Base-by-base conservation (phyloP, 2,329 filamentous ascomycete species). In the Plenodomus tracheiphilus region DNA sequence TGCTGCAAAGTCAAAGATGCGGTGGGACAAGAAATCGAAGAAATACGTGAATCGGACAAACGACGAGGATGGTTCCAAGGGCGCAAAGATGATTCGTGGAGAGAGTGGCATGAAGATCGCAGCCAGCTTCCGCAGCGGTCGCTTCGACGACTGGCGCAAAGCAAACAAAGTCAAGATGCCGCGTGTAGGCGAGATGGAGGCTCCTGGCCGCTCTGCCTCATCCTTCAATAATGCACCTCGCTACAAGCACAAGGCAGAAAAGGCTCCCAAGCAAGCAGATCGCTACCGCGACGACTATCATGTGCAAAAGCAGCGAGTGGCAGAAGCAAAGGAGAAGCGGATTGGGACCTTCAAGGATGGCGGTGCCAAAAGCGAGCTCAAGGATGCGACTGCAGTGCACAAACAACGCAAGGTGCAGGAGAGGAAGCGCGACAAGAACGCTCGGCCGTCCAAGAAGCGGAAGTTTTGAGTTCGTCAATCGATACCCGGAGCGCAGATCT, bases 71-170 rank as follows among this genome's bases (percentile, higher is more conserved):
- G 94, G 94, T 34, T 95, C 84, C 22, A 85, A 85, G 64, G 83
- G 83, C 30, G 69, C 70, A 11, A 87, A 86, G 67, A 86, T 97
- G 77, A 87, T 97, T 47, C 82, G 84, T 54, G 92, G 94, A 64
- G 94, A 99, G 76, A 90, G 85, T 66, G 94, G 94, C 46, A 90
- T 93, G 77, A 97, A 97, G 79, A 97, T 99, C 63, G 91, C 94
- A 1, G 91, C 94, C 39, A 88, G 82, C 51, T 97, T 99, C 83
- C 87, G 93, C 69, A 92, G 87, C 72, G 94, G 95, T 30, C 86
- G 93, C 39, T 99, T 96, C 77, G 92, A 97, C 69, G 84, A 82
- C 58, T 99, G 94, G 95, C 88, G 87, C 72, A 91, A 88, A 69
- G 85, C 87, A 17, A 89, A 97, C 76, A 88, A 90, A 58, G 79